These are phyloP conservation scores for Chrysochromulina tobinii DNA, from an alignment of 78 protist genomes.

Conservation along the genomic window DNA sequence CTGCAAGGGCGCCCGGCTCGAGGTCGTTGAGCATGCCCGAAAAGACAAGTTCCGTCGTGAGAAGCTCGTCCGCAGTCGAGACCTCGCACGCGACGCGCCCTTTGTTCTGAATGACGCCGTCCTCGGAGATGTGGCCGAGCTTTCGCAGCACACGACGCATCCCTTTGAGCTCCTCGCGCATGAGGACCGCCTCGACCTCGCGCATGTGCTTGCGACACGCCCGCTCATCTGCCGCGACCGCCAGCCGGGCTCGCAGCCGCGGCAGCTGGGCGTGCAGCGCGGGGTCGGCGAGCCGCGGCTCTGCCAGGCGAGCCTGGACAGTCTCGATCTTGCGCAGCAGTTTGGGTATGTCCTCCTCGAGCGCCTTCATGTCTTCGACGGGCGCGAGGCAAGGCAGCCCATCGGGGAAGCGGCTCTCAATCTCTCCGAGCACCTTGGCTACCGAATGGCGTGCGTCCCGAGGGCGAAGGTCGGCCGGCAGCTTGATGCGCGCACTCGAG, in stretches of 20 bases:
- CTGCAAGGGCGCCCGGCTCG: slow-evolving; percentile 62
- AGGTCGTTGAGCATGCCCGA: slow-evolving; percentile 88
- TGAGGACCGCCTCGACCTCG: slow-evolving; percentile 52
- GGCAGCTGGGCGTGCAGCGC: too few species aligned
- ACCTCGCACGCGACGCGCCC: slow-evolving; percentile 96
- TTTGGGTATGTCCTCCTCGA: background rate
- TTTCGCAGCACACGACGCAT: slow-evolving; percentile 82
- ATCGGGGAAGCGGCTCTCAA: slow-evolving; percentile 53
- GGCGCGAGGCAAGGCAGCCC: slow-evolving; percentile 88
- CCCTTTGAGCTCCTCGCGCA: slow-evolving; percentile 72
- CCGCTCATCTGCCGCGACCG: background rate
- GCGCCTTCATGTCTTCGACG: slow-evolving; percentile 66
- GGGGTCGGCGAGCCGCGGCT: too few species aligned
- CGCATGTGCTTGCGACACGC: slow-evolving; percentile 24
- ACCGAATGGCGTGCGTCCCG: background rate
- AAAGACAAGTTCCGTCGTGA: slow-evolving; percentile 89
- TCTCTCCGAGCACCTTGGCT: background rate
- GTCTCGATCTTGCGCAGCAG: background rate
- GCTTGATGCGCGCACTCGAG: background rate
- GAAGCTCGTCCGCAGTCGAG: slow-evolving; percentile 84
- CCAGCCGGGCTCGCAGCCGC: too few species aligned
- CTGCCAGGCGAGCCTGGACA: background rate
- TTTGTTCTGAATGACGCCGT: slow-evolving; percentile 81
- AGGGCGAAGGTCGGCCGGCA: slow-evolving; percentile 27
- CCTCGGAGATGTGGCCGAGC: slow-evolving; percentile 76